A percentile compares a stretch with the other conserved stretches of the same genome.
Conservation (phyloP, 176 grass and related monocot species). For the Avena eriantha region DNA sequence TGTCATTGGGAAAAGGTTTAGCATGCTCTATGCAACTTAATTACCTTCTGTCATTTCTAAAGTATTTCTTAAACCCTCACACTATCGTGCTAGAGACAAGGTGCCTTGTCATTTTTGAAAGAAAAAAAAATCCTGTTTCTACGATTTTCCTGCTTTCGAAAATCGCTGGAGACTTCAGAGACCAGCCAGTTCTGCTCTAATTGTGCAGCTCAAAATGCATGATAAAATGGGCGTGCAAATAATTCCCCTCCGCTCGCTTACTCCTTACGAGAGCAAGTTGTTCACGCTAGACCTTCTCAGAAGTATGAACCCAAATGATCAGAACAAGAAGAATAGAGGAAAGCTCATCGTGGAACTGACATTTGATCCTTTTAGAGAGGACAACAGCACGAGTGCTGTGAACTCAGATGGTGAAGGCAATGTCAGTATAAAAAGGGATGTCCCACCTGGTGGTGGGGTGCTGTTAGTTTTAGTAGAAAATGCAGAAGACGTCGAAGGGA, state of each 20-base stretch:
- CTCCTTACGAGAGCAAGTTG: constrained; percentile 65
- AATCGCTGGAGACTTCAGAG: not conserved
- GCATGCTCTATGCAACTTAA: constrained; percentile 35
- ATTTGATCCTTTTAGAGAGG: constrained; percentile 90
- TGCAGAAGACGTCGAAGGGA: constrained; percentile 91
- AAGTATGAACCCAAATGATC: constrained; percentile 84
- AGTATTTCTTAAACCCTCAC: not conserved
- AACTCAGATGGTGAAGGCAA: constrained; percentile 56
- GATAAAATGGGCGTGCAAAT: constrained; percentile 96
- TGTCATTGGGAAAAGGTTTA: constrained; percentile 99
- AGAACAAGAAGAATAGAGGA: constrained; percentile 86
- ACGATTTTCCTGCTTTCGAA: not conserved
- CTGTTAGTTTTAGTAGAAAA: constrained; percentile 72
- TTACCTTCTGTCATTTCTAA: not conserved
- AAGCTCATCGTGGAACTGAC: constrained; percentile 81
- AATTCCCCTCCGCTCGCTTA: constrained; percentile 71
- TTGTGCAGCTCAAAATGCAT: constrained; percentile 78
- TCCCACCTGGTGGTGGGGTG: constrained; percentile 54
- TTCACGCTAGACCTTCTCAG: constrained; percentile 83
- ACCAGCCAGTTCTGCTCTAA: not conserved
- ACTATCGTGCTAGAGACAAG: not conserved
- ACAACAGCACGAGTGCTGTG: constrained; percentile 37
- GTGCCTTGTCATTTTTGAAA: not conserved
- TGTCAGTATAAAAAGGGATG: constrained; percentile 27
- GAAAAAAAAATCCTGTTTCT: not conserved